A percentile compares a stretch with the other conserved stretches of the same genome.
Conservation (phyloP, 2,329 filamentous ascomycete genomes). For the Knufia fluminis region DNA sequence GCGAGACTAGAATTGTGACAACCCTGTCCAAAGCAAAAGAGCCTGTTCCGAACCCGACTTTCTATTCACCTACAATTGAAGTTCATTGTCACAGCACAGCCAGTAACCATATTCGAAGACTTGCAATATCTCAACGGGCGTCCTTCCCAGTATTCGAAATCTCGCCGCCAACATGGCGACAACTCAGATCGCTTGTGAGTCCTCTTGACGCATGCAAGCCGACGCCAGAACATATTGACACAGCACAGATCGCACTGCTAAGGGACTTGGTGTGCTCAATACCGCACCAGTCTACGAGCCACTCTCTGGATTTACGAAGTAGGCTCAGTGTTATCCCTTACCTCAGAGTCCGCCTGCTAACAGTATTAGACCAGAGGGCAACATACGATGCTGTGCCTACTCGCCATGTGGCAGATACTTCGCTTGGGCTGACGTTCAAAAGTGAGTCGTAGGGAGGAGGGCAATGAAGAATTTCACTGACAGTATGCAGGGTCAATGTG, state of each 20-base stretch:
- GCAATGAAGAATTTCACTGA: not conserved
- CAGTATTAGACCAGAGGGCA: slow-evolving; percentile 68
- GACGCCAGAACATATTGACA: no score
- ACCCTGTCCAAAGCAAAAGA: slow-evolving; percentile 13
- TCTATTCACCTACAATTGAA: not conserved
- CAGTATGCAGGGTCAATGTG: slow-evolving; percentile 57
- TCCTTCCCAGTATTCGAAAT: slow-evolving; percentile 12
- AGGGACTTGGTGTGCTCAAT: slow-evolving; percentile 89
- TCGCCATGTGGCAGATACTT: slow-evolving; percentile 94
- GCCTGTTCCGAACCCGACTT: slow-evolving; percentile 2
- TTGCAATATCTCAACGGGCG: no score
- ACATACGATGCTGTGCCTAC: slow-evolving; percentile 88
- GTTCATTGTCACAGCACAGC: no score
- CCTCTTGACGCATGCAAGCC: not conserved
- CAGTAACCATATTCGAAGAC: no score
- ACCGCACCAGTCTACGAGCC: slow-evolving; percentile 79
- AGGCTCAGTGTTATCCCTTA: slow-evolving; percentile 15
- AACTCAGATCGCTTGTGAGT: slow-evolving; percentile 80
- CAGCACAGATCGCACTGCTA: slow-evolving; percentile 73
- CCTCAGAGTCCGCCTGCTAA: slow-evolving; percentile 7
- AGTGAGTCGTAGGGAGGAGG: slow-evolving; percentile 34
- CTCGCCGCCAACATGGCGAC: slow-evolving; percentile 61
- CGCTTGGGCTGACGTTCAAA: slow-evolving; percentile 81
- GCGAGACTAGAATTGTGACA: slow-evolving; percentile 28
- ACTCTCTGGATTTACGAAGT: slow-evolving; percentile 66